These are phyloP conservation scores for Malus sieversii DNA, from an alignment of 306 rosid genomes.

Conservation along the genomic window DNA sequence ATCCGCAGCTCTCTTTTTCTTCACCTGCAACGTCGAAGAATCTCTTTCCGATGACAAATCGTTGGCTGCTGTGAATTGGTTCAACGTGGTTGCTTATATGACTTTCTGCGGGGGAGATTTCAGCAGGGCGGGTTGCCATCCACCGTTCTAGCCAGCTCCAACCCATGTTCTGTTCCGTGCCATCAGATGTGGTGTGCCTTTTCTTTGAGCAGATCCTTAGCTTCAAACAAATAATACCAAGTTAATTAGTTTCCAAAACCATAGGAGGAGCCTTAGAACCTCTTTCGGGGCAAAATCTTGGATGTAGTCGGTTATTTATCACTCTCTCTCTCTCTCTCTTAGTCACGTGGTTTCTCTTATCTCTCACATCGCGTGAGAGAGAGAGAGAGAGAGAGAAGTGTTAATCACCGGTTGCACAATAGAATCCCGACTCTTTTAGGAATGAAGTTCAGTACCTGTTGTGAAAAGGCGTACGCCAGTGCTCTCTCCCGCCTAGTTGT, in stretches of 20 bases:
- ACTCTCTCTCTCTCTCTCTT: neutral
- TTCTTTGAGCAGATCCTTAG: slow-evolving; percentile 74
- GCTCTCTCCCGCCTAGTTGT: slow-evolving; percentile 89
- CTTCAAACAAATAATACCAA: slow-evolving; percentile 25
- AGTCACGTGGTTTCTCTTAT: too few relatives aligned
- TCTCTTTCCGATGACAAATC: slow-evolving; percentile 23
- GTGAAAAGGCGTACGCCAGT: slow-evolving; percentile 93
- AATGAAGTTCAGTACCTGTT: slow-evolving; percentile 49
- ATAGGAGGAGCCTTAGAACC: neutral
- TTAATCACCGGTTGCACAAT: neutral
- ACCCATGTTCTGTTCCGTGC: slow-evolving; percentile 57
- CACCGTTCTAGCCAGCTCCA: slow-evolving; percentile 99
- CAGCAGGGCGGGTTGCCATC: slow-evolving; percentile 93
- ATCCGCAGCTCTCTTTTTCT: slow-evolving; percentile 89
- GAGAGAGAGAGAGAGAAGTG: too few relatives aligned
- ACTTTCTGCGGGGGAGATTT: slow-evolving; percentile 46
- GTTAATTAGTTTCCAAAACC: neutral
- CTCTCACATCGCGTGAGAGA: too few relatives aligned
- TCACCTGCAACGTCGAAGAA: slow-evolving; percentile 51
- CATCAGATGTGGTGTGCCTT: slow-evolving; percentile 32
- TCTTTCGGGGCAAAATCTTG: neutral
- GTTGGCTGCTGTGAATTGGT: slow-evolving; percentile 23
- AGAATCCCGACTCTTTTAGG: neutral
- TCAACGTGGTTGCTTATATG: slow-evolving; percentile 32
- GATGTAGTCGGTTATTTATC: neutral